Evolutionary conservation across 73 alveolate genomes (phyloP).

Genomic region (Effrenium voratum): DNA sequence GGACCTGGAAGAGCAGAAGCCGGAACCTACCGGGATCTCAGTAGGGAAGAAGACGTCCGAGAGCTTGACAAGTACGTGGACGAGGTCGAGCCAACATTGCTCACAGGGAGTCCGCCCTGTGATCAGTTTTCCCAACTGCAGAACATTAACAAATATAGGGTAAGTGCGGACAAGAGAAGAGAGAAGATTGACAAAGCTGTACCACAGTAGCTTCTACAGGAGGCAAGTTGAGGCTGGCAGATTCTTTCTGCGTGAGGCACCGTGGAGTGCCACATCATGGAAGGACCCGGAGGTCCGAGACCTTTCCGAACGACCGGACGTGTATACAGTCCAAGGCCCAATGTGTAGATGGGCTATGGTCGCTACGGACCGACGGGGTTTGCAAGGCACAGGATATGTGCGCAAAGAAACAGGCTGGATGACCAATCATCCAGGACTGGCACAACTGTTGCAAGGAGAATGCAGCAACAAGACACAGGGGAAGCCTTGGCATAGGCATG

Average conservation of each 20-base stretch:
- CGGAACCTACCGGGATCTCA: constrained; percentile 34
- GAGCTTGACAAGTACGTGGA: not conserved
- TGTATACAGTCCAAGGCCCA: not conserved
- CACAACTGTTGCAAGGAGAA: not conserved
- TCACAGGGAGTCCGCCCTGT: constrained; percentile 54
- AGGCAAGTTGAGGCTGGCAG: not conserved
- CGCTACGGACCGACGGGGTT: not conserved
- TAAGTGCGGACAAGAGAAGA: not conserved
- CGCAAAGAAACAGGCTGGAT: constrained; percentile 34
- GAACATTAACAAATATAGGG: not conserved
- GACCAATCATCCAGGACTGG: not conserved
- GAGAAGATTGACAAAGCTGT: not conserved
- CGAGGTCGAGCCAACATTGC: not conserved
- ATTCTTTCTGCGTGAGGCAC: constrained; percentile 24
- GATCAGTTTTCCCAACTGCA: constrained; percentile 18
- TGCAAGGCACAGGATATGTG: too few relatives aligned
- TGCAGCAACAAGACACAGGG: not conserved
- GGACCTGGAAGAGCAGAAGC: not conserved
- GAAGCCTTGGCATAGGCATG: constrained; percentile 44
- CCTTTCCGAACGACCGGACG: not conserved
- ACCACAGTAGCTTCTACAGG: constrained; percentile 1
- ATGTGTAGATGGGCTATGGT: constrained; percentile 48
- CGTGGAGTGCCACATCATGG: not conserved
- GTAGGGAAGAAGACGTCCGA: not conserved
- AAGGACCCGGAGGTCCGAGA: too few relatives aligned